Evolutionary conservation across 495 filamentous ascomycete species (phyloP), one percentile per base, ranked within the genome.

Genomic region (Lichina pygmaea): DNA sequence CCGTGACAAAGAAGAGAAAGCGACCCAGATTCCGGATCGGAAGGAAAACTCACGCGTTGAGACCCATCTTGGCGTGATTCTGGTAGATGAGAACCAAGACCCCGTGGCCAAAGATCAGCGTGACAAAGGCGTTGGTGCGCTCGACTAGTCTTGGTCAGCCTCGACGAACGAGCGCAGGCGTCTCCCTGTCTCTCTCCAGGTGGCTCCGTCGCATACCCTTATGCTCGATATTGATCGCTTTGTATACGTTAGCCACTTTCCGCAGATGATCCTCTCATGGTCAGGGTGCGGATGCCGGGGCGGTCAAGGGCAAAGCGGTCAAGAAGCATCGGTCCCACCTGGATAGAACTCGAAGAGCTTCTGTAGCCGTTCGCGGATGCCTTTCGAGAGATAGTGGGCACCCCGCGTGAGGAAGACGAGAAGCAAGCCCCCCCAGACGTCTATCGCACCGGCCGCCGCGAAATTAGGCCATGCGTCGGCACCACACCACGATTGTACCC

Each of bases 211-310:
- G 24, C 40, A 13, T 48, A 48, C 46, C 66, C 44, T 65, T 64
- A 51, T 75, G 71, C 55, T 75, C 71, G 50, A 75, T 73, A 50
- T 72, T 73, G 24, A 68, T 55, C n/a, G 65, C 64, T 30, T 13
- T 43, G 12, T 8, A n/a, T n/a, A 42, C 7, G 32, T 45, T 45
- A 45, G 43, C 43, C 6, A 15, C 38, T 16, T 24, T 24, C 24
- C 24, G 24, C 24, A 24, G 4, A 24, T 1, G 2, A 1, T 24
- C 24, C 4, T 24, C 24, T 24, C 24, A 24, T 24, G 24, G 4
- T 24, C 24, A 24, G 1, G 24, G 4, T 4, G 24, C 24, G 4
- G 4, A 2, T 4, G 24, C 4, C 24, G 24, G 24, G 24, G 4
- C 24, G 4, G 24, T 24, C 24, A 24, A 24, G 24, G 24, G 24